phyloP scores from a whole-genome alignment of 129 eudicot species.

The Smallanthus sonchifolius region DNA sequence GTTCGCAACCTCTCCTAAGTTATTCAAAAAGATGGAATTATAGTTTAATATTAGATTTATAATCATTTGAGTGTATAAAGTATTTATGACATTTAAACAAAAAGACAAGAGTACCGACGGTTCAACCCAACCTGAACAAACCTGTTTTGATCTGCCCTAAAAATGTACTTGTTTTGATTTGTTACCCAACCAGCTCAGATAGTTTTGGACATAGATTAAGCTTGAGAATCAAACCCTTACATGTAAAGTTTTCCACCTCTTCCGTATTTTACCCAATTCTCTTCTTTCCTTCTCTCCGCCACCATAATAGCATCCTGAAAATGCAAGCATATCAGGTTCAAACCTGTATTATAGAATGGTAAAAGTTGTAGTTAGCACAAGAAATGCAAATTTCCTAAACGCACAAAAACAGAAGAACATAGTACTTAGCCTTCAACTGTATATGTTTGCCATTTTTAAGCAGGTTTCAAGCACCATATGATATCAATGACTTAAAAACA shows the following conservation, averaged over 20 bases:
- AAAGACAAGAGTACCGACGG: neutral
- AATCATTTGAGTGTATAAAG: neutral
- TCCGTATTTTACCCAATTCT: slow-evolving; percentile 71
- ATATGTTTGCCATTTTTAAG: neutral
- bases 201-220: slow-evolving; percentile 3
- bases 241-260: slow-evolving; percentile 96
- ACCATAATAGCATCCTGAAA: slow-evolving; percentile 94
- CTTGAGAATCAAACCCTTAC: slow-evolving; percentile 39
- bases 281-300: slow-evolving; percentile 85
- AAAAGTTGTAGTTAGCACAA: slow-evolving; percentile 25
- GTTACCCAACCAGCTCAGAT: neutral
- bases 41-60: neutral
- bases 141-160: neutral
- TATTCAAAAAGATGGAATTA: neutral
- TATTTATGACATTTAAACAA: neutral
- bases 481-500: slow-evolving; percentile 2
- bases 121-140: neutral
- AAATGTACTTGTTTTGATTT: neutral
- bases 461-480: slow-evolving; percentile 15
- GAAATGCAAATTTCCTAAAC: slow-evolving; percentile 17
- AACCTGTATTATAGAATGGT: slow-evolving; percentile 51
- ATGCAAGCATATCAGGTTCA: slow-evolving; percentile 98
- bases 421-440: neutral
- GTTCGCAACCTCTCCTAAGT: neutral
- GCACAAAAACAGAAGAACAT: neutral